Percentiles rank a stretch among this genome's conserved stretches.
These are phyloP conservation scores for Didymella keratinophila DNA, from an alignment of 2,329 filamentous ascomycete species.

Conservation along the genomic window DNA sequence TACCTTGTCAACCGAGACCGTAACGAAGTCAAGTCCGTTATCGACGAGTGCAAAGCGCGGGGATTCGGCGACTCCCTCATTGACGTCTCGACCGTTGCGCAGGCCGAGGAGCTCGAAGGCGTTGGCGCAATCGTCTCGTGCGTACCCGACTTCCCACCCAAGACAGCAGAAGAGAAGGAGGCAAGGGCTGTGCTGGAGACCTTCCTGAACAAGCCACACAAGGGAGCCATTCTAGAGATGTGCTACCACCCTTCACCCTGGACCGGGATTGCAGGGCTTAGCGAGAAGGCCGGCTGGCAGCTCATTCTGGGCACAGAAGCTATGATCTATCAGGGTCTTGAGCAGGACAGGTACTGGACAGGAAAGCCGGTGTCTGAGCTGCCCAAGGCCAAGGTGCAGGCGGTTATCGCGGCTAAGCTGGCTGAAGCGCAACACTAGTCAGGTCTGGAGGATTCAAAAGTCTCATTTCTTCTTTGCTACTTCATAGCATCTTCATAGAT, in stretches of 20 bases:
- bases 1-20: slow-evolving; percentile 80
- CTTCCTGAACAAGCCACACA: slow-evolving; percentile 59
- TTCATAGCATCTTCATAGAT: neutral
- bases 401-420: slow-evolving; percentile 54
- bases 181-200: slow-evolving; percentile 65
- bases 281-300: slow-evolving; percentile 70
- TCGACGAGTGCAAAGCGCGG: slow-evolving; percentile 66
- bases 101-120: slow-evolving; percentile 65
- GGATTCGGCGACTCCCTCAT: slow-evolving; percentile 68
- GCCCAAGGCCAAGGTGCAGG: slow-evolving; percentile 67
- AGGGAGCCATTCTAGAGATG: slow-evolving; percentile 80
- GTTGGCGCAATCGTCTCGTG: slow-evolving; percentile 75
- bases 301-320: slow-evolving; percentile 79
- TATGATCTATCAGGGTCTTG: slow-evolving; percentile 78
- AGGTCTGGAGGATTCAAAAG: slow-evolving; percentile 3
- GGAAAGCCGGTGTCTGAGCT: slow-evolving; percentile 65
- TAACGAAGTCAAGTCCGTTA: slow-evolving; percentile 70
- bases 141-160: slow-evolving; percentile 76
- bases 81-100: slow-evolving; percentile 66
- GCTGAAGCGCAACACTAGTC: slow-evolving; percentile 30
- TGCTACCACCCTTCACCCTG: slow-evolving; percentile 76
- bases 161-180: slow-evolving; percentile 67
- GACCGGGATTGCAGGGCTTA: slow-evolving; percentile 70
- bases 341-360: slow-evolving; percentile 70
- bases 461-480: slow-evolving; percentile 3